Evolutionary conservation across 1,284 basidiomycete species (phyloP).

Genomic region (Leccinum griseonigrum): DNA sequence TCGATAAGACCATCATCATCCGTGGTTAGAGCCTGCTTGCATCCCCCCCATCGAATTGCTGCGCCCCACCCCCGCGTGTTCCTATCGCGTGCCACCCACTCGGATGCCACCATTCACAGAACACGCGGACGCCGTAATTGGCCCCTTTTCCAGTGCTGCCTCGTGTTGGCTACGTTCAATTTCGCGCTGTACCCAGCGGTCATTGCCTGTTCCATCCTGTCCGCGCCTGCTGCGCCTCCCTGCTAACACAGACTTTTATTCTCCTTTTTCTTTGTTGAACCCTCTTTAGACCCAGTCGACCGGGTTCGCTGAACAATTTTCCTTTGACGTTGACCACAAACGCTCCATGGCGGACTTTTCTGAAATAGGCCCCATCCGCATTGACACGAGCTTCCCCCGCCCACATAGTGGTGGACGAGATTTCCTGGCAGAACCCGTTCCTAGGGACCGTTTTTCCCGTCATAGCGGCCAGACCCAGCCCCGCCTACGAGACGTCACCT

Average conservation of each 20-base stretch:
- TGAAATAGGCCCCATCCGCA: constrained; percentile 24
- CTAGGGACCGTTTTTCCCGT: constrained; percentile 31
- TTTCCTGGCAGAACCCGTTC: constrained; percentile 22
- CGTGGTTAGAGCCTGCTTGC: neutral
- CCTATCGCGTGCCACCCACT: constrained; percentile 17
- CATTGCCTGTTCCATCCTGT: constrained; percentile 22
- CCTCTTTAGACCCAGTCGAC: constrained; percentile 4
- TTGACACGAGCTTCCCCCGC: constrained; percentile 31
- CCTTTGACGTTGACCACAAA: neutral
- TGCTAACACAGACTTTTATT: constrained; percentile 4
- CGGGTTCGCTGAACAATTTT: neutral
- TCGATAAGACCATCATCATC: neutral
- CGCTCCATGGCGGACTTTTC: constrained; percentile 24
- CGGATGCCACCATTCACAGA: neutral
- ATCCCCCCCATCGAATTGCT: neutral
- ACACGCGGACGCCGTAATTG: constrained; percentile 13
- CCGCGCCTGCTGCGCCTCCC: constrained; percentile 26
- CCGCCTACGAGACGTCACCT: constrained; percentile 31
- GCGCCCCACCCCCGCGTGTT: neutral
- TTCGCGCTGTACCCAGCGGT: constrained; percentile 13
- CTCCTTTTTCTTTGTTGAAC: neutral
- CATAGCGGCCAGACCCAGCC: constrained; percentile 25
- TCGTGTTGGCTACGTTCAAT: constrained; percentile 27
- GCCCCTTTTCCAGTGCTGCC: constrained; percentile 26
- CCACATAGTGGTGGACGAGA: constrained; percentile 29